Percentiles rank a stretch among this genome's conserved stretches.
Evolutionary conservation across 2,329 filamentous ascomycete species (phyloP).

Genomic region (Blastomyces emzantsi): DNA sequence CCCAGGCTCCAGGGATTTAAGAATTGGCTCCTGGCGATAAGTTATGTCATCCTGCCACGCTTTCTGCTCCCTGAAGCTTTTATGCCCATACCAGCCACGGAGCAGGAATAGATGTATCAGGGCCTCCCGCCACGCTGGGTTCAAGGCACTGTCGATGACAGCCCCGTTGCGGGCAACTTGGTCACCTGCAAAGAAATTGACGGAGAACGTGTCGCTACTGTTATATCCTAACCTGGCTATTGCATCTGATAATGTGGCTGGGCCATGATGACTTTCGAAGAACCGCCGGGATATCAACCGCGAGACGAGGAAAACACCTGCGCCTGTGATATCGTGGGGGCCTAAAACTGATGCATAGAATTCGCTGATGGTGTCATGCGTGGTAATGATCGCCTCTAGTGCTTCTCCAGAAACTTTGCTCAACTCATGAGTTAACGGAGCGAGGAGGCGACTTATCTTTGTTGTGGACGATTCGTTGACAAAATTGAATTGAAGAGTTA

Average conservation of each 20-base stretch:
- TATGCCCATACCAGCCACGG: background rate
- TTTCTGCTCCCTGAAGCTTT: background rate
- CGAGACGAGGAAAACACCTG: constrained; percentile 15
- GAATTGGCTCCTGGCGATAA: background rate
- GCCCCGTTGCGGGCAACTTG: constrained; percentile 28
- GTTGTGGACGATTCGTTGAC: background rate
- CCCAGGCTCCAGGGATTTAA: background rate
- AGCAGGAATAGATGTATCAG: background rate
- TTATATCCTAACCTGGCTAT: constrained; percentile 22
- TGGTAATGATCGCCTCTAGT: background rate
- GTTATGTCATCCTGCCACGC: background rate
- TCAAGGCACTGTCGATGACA: constrained; percentile 26
- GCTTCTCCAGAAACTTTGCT: background rate
- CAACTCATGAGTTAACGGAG: background rate
- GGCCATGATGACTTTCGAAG: constrained; percentile 20
- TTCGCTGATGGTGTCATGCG: background rate
- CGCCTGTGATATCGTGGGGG: background rate
- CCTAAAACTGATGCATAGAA: background rate
- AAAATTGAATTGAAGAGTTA: background rate
- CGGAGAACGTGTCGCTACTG: constrained; percentile 16
- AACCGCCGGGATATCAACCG: constrained; percentile 28
- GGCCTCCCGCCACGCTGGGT: constrained; percentile 7
- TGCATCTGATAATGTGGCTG: constrained; percentile 28
- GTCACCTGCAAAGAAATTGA: constrained; percentile 28
- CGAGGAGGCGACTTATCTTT: background rate